Percentiles rank a stretch among this genome's conserved stretches.
Evolutionary conservation across 2,329 filamentous ascomycete genomes (phyloP).

Genomic region (Lachnellula subtilissima): DNA sequence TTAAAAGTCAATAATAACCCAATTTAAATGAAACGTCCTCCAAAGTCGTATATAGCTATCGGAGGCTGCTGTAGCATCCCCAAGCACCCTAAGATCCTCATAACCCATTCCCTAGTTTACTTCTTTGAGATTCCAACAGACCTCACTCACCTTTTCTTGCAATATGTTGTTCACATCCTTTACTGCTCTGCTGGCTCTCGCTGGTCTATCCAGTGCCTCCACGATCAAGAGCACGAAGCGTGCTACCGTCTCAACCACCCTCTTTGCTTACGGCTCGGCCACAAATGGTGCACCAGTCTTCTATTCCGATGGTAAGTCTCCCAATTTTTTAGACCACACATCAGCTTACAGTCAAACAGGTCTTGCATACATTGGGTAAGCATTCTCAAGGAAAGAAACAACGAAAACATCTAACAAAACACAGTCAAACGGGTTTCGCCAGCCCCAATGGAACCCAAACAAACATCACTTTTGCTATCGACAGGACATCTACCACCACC

Average conservation of each 20-base stretch:
- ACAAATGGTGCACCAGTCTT: constrained; percentile 30
- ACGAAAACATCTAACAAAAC: neutral
- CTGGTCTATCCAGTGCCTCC: constrained; percentile 4
- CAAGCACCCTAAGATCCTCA: neutral
- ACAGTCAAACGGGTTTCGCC: constrained; percentile 4
- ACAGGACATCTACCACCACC: constrained; percentile 19
- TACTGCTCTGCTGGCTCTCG: constrained; percentile 7
- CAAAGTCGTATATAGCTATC: neutral
- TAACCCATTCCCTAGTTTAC: neutral
- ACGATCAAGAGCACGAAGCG: constrained; percentile 4
- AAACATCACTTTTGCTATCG: constrained; percentile 30
- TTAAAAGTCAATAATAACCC: neutral
- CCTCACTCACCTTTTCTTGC: constrained; percentile 1
- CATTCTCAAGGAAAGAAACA: neutral
- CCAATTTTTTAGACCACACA: neutral
- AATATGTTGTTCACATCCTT: constrained; percentile 12
- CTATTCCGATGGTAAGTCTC: constrained; percentile 32
- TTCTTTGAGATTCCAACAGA: neutral
- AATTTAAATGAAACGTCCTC: neutral
- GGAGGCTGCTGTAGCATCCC: neutral
- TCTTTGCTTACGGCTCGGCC: constrained; percentile 31
- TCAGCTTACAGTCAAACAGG: constrained; percentile 17
- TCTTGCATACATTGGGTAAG: constrained; percentile 31
- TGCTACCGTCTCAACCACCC: constrained; percentile 4
- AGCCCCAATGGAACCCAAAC: constrained; percentile 18